A percentile compares a stretch with the other conserved stretches of the same genome.
Evolutionary conservation across 2,329 filamentous ascomycete species (phyloP).

Genomic region (Gnomoniopsis sp.): DNA sequence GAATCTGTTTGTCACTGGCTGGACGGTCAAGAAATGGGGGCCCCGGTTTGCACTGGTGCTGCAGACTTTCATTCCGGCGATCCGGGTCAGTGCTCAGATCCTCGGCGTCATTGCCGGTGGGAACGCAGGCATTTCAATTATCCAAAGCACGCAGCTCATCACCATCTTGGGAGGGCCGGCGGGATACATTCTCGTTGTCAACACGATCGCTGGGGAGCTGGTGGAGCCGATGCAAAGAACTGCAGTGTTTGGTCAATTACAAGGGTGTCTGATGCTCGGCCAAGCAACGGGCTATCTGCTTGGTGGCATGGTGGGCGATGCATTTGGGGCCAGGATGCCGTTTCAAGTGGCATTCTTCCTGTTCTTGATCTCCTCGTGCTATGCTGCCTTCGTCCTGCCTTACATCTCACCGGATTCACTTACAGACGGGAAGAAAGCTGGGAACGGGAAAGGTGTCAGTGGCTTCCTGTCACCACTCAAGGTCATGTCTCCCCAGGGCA

Average conservation of each 20-base stretch:
- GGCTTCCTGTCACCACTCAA: constrained; percentile 60
- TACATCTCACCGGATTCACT: constrained; percentile 46
- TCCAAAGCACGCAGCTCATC: constrained; percentile 65
- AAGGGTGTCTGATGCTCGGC: constrained; percentile 66
- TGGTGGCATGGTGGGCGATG: constrained; percentile 63
- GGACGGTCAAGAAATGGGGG: constrained; percentile 63
- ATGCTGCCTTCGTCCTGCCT: constrained; percentile 39
- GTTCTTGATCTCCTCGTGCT: constrained; percentile 45
- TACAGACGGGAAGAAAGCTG: constrained; percentile 29
- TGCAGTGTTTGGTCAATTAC: constrained; percentile 61
- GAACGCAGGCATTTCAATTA: constrained; percentile 61
- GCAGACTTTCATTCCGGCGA: constrained; percentile 62
- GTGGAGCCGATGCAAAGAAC: constrained; percentile 59
- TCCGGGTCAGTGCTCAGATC: constrained; percentile 62
- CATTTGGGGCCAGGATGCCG: constrained; percentile 59
- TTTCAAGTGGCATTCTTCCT: constrained; percentile 62
- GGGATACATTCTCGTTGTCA: constrained; percentile 66
- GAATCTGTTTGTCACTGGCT: constrained; percentile 66
- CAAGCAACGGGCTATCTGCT: constrained; percentile 60
- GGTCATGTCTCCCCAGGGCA: constrained; percentile 54
- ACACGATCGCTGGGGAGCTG: constrained; percentile 65
- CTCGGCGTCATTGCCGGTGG: constrained; percentile 61
- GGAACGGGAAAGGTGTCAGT: constrained; percentile 34
- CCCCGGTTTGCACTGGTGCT: constrained; percentile 59
- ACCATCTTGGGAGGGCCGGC: constrained; percentile 66